phyloP scores from a whole-genome alignment of 2,329 filamentous ascomycete genomes.

The Venturia carpophila region DNA sequence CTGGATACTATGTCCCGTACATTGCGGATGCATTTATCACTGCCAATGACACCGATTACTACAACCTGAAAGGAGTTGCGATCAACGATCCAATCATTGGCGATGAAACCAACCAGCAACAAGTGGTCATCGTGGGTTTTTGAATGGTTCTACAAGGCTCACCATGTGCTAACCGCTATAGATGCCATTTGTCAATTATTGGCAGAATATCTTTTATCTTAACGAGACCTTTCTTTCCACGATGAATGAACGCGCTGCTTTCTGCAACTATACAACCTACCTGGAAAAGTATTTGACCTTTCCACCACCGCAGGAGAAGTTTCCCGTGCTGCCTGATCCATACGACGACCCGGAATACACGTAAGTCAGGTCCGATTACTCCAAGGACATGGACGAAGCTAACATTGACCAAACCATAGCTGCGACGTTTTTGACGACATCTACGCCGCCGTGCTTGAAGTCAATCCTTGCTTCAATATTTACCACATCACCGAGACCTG shows the following conservation, averaged over 20 bases:
- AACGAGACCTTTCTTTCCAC: slow-evolving; percentile 36
- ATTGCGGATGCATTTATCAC: too few species aligned
- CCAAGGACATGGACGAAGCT: background rate
- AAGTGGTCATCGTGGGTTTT: too few species aligned
- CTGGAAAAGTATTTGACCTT: slow-evolving; percentile 39
- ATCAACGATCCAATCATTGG: too few species aligned
- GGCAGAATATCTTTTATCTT: slow-evolving; percentile 35
- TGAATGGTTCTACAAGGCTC: too few species aligned
- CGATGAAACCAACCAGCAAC: too few species aligned
- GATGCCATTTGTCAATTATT: slow-evolving; percentile 32
- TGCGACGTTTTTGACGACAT: slow-evolving; percentile 37
- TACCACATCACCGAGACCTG: slow-evolving; percentile 39
- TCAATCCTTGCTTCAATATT: slow-evolving; percentile 46
- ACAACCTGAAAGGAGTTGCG: too few species aligned
- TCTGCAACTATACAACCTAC: slow-evolving; percentile 33
- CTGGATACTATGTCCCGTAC: too few species aligned
- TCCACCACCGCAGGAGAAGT: slow-evolving; percentile 31
- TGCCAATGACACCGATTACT: too few species aligned
- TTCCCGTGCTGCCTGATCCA: slow-evolving; percentile 27
- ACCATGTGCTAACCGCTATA: background rate
- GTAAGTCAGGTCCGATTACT: background rate
- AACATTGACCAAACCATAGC: slow-evolving; percentile 22
- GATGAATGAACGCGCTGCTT: slow-evolving; percentile 28
- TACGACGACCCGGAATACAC: background rate
- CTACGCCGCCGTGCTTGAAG: slow-evolving; percentile 32